A percentile compares a stretch with the other conserved stretches of the same genome.
Evolutionary conservation across 495 filamentous ascomycete species (phyloP).

Genomic region (Aspergillus steynii): DNA sequence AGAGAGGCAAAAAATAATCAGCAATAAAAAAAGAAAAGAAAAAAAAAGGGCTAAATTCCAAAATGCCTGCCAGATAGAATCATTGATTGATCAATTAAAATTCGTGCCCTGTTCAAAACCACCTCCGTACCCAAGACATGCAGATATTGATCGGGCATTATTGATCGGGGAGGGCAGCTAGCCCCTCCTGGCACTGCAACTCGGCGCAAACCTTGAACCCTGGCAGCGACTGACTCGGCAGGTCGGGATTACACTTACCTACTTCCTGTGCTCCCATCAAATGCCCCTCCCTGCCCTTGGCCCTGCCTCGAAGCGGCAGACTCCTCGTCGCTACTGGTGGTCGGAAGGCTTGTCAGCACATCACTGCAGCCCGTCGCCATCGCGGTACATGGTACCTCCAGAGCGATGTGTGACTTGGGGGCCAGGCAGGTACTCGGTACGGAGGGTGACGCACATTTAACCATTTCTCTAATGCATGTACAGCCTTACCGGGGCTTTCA

Average conservation of each 20-base stretch:
- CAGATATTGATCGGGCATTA: constrained; percentile 17
- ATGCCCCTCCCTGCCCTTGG: neutral
- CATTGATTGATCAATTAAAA: neutral
- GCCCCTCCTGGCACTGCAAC: constrained; percentile 1
- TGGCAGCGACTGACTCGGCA: constrained; percentile 10
- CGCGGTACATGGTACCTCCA: no score
- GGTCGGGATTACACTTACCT: neutral
- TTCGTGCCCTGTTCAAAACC: neutral
- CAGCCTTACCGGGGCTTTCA: constrained; percentile 25
- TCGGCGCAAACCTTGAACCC: constrained; percentile 11
- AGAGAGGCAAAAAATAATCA: neutral
- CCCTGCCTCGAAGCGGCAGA: neutral
- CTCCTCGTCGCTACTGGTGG: neutral
- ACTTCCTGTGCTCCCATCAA: neutral
- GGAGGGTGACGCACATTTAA: neutral
- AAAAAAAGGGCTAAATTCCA: neutral
- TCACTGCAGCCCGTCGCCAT: constrained; percentile 5
- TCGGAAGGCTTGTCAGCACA: neutral
- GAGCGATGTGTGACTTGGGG: neutral
- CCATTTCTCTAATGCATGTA: constrained; percentile 1
- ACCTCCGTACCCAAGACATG: constrained; percentile 6
- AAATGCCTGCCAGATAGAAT: neutral
- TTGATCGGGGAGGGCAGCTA: constrained; percentile 13
- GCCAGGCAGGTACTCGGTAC: constrained; percentile 2
- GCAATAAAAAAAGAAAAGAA: neutral